Percentiles rank a stretch among this genome's conserved stretches.
Evolutionary conservation across 2,329 filamentous ascomycete species (phyloP).

Genomic region (Monosporascus sp.): DNA sequence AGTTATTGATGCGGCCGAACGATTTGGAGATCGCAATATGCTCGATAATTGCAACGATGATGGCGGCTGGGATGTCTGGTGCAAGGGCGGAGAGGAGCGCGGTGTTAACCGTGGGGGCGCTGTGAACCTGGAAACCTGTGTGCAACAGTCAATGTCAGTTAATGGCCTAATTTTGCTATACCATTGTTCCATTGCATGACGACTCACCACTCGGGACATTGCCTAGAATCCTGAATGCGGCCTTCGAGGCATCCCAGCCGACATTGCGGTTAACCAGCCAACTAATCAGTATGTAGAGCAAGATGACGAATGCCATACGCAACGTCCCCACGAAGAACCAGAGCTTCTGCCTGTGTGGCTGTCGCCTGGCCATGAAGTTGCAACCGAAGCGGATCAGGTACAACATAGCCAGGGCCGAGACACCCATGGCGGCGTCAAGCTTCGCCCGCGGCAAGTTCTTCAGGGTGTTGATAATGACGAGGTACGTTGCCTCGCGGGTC

Average conservation of each 20-base stretch:
- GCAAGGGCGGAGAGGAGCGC: constrained; percentile 59
- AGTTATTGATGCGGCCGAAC: constrained; percentile 74
- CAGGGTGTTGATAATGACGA: constrained; percentile 47
- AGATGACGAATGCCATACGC: constrained; percentile 73
- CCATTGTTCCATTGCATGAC: neutral
- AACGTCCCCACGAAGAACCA: constrained; percentile 78
- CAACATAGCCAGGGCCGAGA: constrained; percentile 63
- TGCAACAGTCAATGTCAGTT: neutral
- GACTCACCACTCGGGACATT: constrained; percentile 61
- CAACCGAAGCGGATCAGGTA: constrained; percentile 62
- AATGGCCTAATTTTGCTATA: too few relatives aligned
- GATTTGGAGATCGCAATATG: constrained; percentile 83
- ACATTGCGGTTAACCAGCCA: constrained; percentile 62
- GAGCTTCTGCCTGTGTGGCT: constrained; percentile 60
- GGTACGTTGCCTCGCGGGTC: constrained; percentile 43
- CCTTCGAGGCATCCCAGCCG: constrained; percentile 38
- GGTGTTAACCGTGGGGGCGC: constrained; percentile 56
- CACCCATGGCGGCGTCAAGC: constrained; percentile 68
- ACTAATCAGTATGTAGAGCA: constrained; percentile 75
- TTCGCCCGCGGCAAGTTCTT: constrained; percentile 42
- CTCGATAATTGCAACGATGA: constrained; percentile 75
- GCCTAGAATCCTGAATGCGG: constrained; percentile 60
- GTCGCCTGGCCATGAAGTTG: constrained; percentile 58
- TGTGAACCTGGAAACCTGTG: constrained; percentile 64
- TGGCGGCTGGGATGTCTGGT: constrained; percentile 64